A percentile compares a stretch with the other conserved stretches of the same genome.
Conservation (phyloP, 2,329 filamentous ascomycete species). For the Ophiostoma ips region DNA sequence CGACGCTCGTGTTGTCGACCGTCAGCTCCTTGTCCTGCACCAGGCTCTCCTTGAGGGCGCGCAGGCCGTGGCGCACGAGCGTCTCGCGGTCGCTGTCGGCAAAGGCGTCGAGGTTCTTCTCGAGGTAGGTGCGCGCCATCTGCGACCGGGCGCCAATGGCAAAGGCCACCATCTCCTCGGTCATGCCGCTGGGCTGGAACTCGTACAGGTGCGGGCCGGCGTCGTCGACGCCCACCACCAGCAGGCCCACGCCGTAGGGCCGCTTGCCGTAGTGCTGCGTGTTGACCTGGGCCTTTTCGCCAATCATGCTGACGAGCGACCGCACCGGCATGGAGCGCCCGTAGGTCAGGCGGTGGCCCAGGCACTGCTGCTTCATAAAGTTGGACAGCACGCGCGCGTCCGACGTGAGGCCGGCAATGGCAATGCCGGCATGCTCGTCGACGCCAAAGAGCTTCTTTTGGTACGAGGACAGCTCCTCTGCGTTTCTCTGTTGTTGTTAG, state of each 20-base stretch:
- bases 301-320: conserved; percentile 81
- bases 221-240: conserved; percentile 89
- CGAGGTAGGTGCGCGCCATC: conserved; percentile 94
- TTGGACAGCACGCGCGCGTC: conserved; percentile 98
- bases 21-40: conserved; percentile 96
- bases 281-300: conserved; percentile 92
- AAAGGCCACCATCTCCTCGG: conserved; percentile 92
- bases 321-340: conserved; percentile 84
- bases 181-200: conserved; percentile 93
- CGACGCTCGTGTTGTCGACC: conserved; percentile 89
- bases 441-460: conserved; percentile 98
- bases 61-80: conserved; percentile 78
- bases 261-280: conserved; percentile 95
- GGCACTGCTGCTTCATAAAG: conserved; percentile 99
- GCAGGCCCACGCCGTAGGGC: conserved; percentile 85
- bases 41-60: conserved; percentile 86
- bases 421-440: conserved; percentile 89
- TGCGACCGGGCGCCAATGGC: conserved; percentile 92
- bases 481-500: conserved; percentile 96
- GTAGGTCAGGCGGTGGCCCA: conserved; percentile 90
- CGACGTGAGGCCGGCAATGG: conserved; percentile 90
- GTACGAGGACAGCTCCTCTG: conserved; percentile 98
- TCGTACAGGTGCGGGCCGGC: conserved; percentile 92
- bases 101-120: conserved; percentile 81
- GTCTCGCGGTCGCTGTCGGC: conserved; percentile 64